Conservation (phyloP, 306 rosid species). For the Rosa chinensis region DNA sequence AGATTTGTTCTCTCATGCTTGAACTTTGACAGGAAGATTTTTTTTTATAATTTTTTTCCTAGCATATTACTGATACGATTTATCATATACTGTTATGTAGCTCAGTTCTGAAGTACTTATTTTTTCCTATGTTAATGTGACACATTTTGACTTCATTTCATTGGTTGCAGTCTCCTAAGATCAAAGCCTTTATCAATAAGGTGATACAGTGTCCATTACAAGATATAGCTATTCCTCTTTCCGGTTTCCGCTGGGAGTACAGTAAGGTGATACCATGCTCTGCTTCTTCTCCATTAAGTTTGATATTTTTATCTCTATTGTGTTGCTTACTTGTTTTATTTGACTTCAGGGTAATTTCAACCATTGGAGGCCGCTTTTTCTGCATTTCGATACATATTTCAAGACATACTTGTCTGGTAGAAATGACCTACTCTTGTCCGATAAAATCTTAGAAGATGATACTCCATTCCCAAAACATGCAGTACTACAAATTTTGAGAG, state of each 20-base stretch:
- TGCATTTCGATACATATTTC: slow-evolving; percentile 92
- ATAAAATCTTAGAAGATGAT: slow-evolving; percentile 81
- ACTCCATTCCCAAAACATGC: slow-evolving; percentile 80
- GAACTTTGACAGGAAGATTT: background rate
- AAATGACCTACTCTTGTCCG: slow-evolving; percentile 82
- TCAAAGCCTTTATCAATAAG: slow-evolving; percentile 83
- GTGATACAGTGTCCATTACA: slow-evolving; percentile 92
- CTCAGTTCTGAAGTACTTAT: background rate
- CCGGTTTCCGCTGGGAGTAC: slow-evolving; percentile 94
- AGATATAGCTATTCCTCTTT: slow-evolving; percentile 91
- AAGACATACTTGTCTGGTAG: slow-evolving; percentile 79
- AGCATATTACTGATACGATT: background rate
- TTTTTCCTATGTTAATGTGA: background rate
- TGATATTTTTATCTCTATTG: slow-evolving; percentile 1
- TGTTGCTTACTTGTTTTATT: slow-evolving; percentile 30
- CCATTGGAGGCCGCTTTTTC: slow-evolving; percentile 94
- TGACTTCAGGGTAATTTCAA: slow-evolving; percentile 84
- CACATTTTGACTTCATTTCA: slow-evolving; percentile 23
- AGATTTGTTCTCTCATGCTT: background rate
- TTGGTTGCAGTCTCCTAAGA: slow-evolving; percentile 82
- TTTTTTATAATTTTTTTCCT: background rate
- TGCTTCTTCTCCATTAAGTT: slow-evolving; percentile 14
- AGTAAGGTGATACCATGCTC: slow-evolving; percentile 58
- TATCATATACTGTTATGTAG: background rate
- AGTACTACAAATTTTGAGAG: slow-evolving; percentile 86